Conservation (phyloP, 1,139 yeast genomes). For the Kluyveromyces sp. region DNA sequence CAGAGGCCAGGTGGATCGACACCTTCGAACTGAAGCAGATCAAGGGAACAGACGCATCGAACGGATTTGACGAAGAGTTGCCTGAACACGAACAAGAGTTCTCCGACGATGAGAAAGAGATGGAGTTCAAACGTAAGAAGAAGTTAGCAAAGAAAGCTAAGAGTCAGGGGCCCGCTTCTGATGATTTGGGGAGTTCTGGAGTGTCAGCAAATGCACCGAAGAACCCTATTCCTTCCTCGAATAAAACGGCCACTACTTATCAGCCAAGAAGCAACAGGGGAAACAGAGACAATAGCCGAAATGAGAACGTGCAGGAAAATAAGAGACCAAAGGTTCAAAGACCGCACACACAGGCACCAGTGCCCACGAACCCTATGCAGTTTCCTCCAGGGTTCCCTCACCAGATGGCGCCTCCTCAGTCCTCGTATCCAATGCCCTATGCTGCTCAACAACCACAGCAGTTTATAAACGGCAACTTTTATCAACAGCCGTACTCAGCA, state of each 20-base stretch:
- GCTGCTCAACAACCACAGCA: constrained; percentile 5
- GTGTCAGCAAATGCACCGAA: neutral
- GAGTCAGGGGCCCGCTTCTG: constrained; percentile 30
- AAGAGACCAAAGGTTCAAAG: constrained; percentile 3
- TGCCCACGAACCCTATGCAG: constrained; percentile 7
- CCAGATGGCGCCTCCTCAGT: neutral
- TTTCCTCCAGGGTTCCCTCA: constrained; percentile 1
- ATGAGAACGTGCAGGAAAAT: neutral
- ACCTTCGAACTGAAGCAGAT: constrained; percentile 63
- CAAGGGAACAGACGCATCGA: constrained; percentile 93
- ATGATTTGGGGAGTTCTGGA: neutral
- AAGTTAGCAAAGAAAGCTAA: constrained; percentile 53
- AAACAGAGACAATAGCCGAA: constrained; percentile 7
- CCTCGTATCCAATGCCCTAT: neutral
- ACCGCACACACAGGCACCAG: constrained; percentile 3
- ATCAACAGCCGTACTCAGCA: neutral
- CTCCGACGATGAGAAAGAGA: constrained; percentile 85
- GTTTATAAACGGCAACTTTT: neutral
- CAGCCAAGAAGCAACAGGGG: constrained; percentile 5
- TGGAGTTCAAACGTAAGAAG: constrained; percentile 37
- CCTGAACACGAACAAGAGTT: constrained; percentile 92
- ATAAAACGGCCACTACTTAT: constrained; percentile 6
- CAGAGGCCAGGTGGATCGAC: constrained; percentile 69
- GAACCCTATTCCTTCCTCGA: constrained; percentile 6
- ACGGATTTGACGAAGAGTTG: constrained; percentile 88